Evolutionary conservation across 2,329 filamentous ascomycete genomes (phyloP).

Genomic region (Sclerotinia trifoliorum): DNA sequence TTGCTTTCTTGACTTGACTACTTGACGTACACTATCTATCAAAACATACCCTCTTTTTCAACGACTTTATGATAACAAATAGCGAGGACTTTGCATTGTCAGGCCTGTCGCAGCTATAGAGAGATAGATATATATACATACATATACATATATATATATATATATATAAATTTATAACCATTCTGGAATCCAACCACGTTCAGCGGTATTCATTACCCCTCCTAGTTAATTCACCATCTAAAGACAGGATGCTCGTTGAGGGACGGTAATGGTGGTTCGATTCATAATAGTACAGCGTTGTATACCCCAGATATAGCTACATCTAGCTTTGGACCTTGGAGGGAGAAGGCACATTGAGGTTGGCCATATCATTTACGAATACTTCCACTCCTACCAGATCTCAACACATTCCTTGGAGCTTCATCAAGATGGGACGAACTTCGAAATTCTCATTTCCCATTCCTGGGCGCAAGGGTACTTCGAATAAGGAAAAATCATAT

Average conservation of each 20-base stretch:
- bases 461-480: conserved; percentile 36
- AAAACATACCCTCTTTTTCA: background rate
- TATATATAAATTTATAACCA: conserved; percentile 5
- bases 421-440: conserved; percentile 38
- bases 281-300: conserved; percentile 12
- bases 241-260: conserved; percentile 22
- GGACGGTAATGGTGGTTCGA: conserved; percentile 11
- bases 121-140: background rate
- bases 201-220: conserved; percentile 7
- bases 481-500: conserved; percentile 24
- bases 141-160: background rate
- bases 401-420: background rate
- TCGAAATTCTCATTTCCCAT: conserved; percentile 42
- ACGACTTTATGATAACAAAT: conserved; percentile 12
- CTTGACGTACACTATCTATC: background rate
- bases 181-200: background rate
- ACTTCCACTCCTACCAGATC: conserved; percentile 7
- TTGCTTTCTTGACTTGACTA: background rate
- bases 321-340: background rate
- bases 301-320: background rate
- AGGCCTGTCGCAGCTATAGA: background rate
- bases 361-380: background rate
- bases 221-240: conserved; percentile 11
- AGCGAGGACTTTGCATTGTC: background rate
- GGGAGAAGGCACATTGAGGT: background rate